A percentile compares a stretch with the other conserved stretches of the same genome.
phyloP scores from a whole-genome alignment of 352 stramenopile species.

The Thraustochytrium striatum region DNA sequence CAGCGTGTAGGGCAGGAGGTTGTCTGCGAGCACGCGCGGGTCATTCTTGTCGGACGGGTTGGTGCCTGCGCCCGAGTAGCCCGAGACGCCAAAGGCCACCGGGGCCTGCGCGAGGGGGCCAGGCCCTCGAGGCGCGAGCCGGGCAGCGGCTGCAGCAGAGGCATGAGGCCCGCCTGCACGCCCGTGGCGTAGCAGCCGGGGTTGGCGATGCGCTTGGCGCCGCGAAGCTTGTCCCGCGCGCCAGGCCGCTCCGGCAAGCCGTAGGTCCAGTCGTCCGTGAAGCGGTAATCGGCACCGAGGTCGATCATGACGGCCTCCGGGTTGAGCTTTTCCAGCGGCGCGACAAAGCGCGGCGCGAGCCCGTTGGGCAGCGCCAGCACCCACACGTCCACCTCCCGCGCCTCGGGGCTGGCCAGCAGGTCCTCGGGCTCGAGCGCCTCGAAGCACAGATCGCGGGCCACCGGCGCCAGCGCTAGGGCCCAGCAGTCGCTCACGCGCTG shows the following conservation, averaged over 20 bases:
- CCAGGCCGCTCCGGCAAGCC: conserved; percentile 70
- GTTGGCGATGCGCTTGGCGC: conserved; percentile 75
- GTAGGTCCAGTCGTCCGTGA: conserved; percentile 76
- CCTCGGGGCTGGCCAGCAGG: conserved; percentile 67
- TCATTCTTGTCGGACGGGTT: conserved; percentile 74
- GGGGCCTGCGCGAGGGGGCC: conserved; percentile 64
- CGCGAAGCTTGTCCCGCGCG: conserved; percentile 60
- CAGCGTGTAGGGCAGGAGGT: conserved; percentile 81
- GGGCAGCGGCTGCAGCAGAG: conserved; percentile 62
- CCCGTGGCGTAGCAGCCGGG: conserved; percentile 79
- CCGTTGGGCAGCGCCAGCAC: conserved; percentile 77
- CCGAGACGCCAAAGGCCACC: conserved; percentile 76
- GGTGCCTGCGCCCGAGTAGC: conserved; percentile 77
- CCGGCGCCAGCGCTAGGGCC: conserved; percentile 67
- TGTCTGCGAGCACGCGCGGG: conserved; percentile 68
- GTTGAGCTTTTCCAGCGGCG: conserved; percentile 55
- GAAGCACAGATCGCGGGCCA: conserved; percentile 70
- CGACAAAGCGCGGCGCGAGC: conserved; percentile 74
- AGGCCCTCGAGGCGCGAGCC: conserved; percentile 65
- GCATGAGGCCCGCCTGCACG: conserved; percentile 69
- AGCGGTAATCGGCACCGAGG: conserved; percentile 76
- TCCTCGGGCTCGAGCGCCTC: conserved; percentile 71
- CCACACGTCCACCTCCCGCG: conserved; percentile 63
- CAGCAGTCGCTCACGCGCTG: conserved; percentile 62
- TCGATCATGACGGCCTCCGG: conserved; percentile 64